phyloP scores from a whole-genome alignment of 1,284 basidiomycete species.

The Fomitopsis palustris region DNA sequence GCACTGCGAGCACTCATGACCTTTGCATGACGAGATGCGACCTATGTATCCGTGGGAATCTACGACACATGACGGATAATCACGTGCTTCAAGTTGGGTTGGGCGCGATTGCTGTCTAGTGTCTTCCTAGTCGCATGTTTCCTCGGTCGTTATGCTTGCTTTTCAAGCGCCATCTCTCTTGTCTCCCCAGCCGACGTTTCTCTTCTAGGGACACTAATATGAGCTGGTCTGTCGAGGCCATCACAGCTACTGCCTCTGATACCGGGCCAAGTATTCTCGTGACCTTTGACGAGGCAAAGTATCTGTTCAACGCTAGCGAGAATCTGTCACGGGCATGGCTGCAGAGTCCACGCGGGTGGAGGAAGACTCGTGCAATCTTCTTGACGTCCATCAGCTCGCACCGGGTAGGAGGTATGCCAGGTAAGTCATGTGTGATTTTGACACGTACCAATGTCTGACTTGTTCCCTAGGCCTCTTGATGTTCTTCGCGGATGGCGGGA shows the following conservation, averaged over 20 bases:
- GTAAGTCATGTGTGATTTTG: conserved; percentile 36
- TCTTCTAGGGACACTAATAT: conserved; percentile 25
- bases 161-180: not conserved
- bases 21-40: too few species aligned
- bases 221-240: conserved; percentile 60
- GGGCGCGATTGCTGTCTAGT: too few species aligned
- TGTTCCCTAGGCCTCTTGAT: conserved; percentile 65
- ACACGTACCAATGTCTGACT: not conserved
- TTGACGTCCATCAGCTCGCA: conserved; percentile 64
- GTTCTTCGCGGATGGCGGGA: conserved; percentile 75
- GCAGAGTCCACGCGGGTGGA: conserved; percentile 64
- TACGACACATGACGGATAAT: too few species aligned
- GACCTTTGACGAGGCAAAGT: conserved; percentile 74
- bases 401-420: conserved; percentile 65
- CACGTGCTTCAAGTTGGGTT: too few species aligned
- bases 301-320: conserved; percentile 86
- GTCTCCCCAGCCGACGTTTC: not conserved
- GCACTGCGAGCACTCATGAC: too few species aligned
- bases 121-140: not conserved
- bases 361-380: conserved; percentile 68
- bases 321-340: conserved; percentile 73
- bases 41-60: too few species aligned
- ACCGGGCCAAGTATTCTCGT: conserved; percentile 76
- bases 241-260: conserved; percentile 62
- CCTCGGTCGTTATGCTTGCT: not conserved